phyloP scores from a whole-genome alignment of 2,329 filamentous ascomycete genomes.

The Cercospora beticola region DNA sequence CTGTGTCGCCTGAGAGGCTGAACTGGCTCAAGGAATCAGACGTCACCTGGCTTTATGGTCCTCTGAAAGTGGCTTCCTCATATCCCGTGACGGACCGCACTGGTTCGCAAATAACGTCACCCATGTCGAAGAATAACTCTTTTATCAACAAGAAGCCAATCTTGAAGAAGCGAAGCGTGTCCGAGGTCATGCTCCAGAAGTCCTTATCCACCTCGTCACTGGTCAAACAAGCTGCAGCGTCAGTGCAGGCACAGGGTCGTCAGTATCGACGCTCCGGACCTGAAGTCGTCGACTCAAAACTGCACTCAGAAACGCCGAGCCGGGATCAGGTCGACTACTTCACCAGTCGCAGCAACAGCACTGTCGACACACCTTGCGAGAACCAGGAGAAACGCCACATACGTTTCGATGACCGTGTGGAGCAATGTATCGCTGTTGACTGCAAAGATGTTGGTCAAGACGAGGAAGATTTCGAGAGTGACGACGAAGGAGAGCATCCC shows the following conservation, averaged over 20 bases:
- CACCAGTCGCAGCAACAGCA: conserved; percentile 63
- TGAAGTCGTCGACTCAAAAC: conserved; percentile 65
- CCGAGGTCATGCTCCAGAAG: conserved; percentile 87
- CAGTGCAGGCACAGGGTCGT: conserved; percentile 75
- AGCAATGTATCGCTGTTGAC: conserved; percentile 93
- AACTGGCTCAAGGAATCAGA: conserved; percentile 99
- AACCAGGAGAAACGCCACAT: conserved; percentile 74
- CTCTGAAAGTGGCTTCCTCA: conserved; percentile 71
- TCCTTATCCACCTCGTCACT: conserved; percentile 86
- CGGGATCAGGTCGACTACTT: conserved; percentile 64
- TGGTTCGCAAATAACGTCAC: conserved; percentile 52
- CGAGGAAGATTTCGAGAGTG: conserved; percentile 49
- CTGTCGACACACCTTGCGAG: conserved; percentile 61
- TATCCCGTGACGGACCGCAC: conserved; percentile 50
- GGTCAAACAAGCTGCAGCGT: conserved; percentile 82
- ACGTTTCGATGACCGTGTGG: conserved; percentile 93
- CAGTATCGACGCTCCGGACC: conserved; percentile 51
- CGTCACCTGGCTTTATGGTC: conserved; percentile 96
- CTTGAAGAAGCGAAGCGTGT: conserved; percentile 94
- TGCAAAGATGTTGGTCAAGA: conserved; percentile 76
- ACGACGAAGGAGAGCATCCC: conserved; percentile 42
- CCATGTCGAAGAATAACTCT: conserved; percentile 62
- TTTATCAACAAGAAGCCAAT: conserved; percentile 85
- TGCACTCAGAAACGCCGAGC: conserved; percentile 62
- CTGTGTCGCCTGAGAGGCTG: conserved; percentile 83